Base-by-base conservation (phyloP, 768 basidiomycete species). In the Saitozyma sp. region DNA sequence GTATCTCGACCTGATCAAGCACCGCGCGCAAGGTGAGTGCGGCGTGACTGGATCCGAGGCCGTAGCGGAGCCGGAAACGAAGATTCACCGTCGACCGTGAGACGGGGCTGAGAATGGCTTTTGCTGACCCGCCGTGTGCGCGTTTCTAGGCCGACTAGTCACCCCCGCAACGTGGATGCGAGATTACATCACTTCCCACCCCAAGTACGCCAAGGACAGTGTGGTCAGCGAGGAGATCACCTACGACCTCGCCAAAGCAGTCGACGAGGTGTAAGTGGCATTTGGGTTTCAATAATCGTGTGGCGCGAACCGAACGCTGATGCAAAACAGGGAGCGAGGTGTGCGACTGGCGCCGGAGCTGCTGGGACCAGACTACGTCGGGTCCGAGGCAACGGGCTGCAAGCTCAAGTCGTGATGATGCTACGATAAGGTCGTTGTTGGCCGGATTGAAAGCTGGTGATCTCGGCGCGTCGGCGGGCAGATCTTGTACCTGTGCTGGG, bases 161-260 rank as follows among this genome's bases (percentile, higher is more conserved):
- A 97, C 96, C 0, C 86, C 91, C 8, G 96, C 96, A 10, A 86
- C 87, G 4, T 99, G 92, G 92, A 93, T 96, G 60, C 86, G 96
- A 42, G 84, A 89, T 52, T 98, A 97, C 80, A 89, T 99, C 49
- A 86, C 87, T 29, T 84, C 87, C 1, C 96, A 99, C 78, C 91
- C 94, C 8, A 84, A 82, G n/a, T 99, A 99, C 82, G 88, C 89
- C 78, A 84, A 86, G 54, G 92, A 99, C 80, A 95, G 92, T n/a
- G 88, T 89, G 55, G 91, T 99, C 17, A 89, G 84, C 55, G 85
- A 91, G 71, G 87, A 89, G 80, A 92, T 98, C 74, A 96, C 93
- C 74, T 96, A 94, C 75, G 96, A 99, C 80, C 84, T 99, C 37
- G 83, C 96, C 75, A 83, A 87, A 50, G 90, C 91, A 2, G 81